Conservation (phyloP, 1,139 yeast species). For the Protomyces lactucae-debilis region DNA sequence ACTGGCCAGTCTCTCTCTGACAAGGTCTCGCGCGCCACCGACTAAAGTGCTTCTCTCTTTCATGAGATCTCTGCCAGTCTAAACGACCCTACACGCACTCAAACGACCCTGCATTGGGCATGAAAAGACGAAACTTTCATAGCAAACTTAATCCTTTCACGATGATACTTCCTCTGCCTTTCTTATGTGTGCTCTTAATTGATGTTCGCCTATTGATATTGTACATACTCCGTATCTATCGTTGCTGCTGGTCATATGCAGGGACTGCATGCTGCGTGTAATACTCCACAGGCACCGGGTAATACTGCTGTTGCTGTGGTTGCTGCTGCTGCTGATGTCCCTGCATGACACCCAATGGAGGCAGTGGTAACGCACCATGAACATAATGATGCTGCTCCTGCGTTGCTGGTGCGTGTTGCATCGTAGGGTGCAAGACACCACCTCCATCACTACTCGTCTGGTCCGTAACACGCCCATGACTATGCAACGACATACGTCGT, state of each 20-base stretch:
- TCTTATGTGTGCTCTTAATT: neutral
- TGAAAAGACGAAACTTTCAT: no score
- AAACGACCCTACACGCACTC: no score
- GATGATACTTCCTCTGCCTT: neutral
- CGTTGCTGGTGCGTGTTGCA: no score
- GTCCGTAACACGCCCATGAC: no score
- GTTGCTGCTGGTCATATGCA: neutral
- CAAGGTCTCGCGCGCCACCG: constrained; percentile 8
- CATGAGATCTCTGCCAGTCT: neutral
- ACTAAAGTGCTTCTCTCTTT: neutral
- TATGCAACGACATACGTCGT: no score
- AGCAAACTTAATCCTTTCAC: neutral
- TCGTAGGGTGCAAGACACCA: no score
- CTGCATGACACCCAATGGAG: neutral
- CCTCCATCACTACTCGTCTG: no score
- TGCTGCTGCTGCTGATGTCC: neutral
- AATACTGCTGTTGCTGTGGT: neutral
- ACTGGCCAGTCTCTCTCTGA: constrained; percentile 16
- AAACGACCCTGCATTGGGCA: no score
- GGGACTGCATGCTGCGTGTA: neutral
- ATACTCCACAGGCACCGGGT: neutral
- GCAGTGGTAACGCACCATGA: neutral
- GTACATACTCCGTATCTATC: neutral
- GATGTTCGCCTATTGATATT: no score
- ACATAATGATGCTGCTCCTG: neutral